Evolutionary conservation across 1,284 basidiomycete genomes (phyloP), one percentile per base, ranked within the genome.

Genomic region (Ceraceosorus bombacis): DNA sequence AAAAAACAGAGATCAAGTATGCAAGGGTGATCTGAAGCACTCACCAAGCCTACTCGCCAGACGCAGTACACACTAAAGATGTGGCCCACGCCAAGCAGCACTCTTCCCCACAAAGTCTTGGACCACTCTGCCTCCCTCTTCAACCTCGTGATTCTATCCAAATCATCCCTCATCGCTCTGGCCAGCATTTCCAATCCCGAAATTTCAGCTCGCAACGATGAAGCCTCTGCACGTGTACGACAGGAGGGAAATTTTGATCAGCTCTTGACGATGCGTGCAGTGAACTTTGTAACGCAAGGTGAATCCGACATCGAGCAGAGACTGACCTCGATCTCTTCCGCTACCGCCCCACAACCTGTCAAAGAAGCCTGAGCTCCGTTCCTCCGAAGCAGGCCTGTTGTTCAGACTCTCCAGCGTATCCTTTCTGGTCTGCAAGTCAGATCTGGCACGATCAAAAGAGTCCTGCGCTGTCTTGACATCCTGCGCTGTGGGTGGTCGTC

Each of bases 21-120:
- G 27, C 27, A 27, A 27, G 27, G 27, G 27, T 27, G 27, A 27
- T 27, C 27, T 27, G 27, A 1, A 27, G 27, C 27, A 27, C 27
- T 27, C 27, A 27, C 27, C 27, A 27, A 27, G 27, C 27, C 27
- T 3, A 27, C 27, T 27, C 64, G 63, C 50, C 66, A 77, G 1
- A 77, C 71, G 53, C 79, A 80, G 64, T 80, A 80, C 5, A 74
- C 63, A 38, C 76, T 77, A 61, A 80, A 77, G 0, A 72, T 54
- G 72, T 78, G 78, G 2, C 76, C 77, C 6, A 73, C 52, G 3
- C 72, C 57, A 17, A 78, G 69, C 64, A 76, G 66, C 4, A 77
- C 9, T 15, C 74, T 67, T 10, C 79, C 79, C 6, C 66, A 61
- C 37, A 72, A 56, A 5, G 78, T 79, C n/a, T 69, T 54, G 2